A percentile compares a stretch with the other conserved stretches of the same genome.
Conservation (phyloP, 495 filamentous ascomycete species). For the Penicillium robsamsonii region DNA sequence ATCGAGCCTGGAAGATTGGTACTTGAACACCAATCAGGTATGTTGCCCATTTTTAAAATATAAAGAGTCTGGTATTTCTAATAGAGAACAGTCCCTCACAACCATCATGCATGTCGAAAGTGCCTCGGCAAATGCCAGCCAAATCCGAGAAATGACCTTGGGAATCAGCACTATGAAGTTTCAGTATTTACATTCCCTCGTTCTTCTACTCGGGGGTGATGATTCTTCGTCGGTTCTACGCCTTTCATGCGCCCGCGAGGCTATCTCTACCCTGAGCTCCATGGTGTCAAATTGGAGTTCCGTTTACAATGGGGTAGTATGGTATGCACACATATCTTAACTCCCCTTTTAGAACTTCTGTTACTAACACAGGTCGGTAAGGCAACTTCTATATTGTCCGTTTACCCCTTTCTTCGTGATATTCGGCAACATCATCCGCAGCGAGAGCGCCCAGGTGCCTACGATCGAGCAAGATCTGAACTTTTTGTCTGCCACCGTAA, state of each 20-base stretch:
- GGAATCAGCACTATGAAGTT: conserved; percentile 15
- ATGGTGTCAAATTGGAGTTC: conserved; percentile 21
- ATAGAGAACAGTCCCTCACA: not conserved
- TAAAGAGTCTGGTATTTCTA: no score
- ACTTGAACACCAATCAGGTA: no score
- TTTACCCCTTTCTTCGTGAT: conserved; percentile 24
- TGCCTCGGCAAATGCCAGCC: not conserved
- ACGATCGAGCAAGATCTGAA: conserved; percentile 9
- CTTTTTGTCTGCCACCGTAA: conserved; percentile 6
- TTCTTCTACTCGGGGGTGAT: conserved; percentile 14
- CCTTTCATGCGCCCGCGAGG: conserved; percentile 15
- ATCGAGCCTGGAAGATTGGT: no score
- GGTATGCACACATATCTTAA: conserved; percentile 7
- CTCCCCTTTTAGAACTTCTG: no score
- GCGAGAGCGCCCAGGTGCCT: not conserved
- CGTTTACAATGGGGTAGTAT: conserved; percentile 24
- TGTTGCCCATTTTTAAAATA: no score
- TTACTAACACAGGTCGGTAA: not conserved
- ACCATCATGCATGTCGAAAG: not conserved
- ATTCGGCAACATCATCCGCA: conserved; percentile 15
- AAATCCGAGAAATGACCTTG: conserved; percentile 10
- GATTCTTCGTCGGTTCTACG: not conserved
- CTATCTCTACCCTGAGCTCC: conserved; percentile 13
- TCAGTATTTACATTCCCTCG: conserved; percentile 12
- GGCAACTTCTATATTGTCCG: conserved; percentile 24